Base-by-base conservation (phyloP, 176 grass and related monocot species). In the Avena sativa region DNA sequence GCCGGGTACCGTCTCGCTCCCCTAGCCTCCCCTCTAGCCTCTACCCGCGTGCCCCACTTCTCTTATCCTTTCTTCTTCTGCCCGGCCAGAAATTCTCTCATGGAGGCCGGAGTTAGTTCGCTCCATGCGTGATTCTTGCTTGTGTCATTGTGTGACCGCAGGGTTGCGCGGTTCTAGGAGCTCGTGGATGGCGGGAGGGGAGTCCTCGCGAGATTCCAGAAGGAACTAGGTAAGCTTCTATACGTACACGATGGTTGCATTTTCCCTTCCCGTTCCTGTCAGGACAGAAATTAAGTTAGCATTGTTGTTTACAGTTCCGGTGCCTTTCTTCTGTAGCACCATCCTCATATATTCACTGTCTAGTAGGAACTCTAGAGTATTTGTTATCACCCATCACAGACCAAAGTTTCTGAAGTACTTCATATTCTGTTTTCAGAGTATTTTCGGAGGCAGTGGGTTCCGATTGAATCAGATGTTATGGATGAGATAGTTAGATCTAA, bases 401-500 rank as follows among this genome's bases (percentile, higher is more conserved):
- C 12, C 23, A 28, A 82, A 32, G 20, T 15, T 53, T 13, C 5
- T 84, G 62, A 71, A 25, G 25, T 36, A 40, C 48, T 38, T 73
- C 76, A 1, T 9, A 19, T 34, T 38, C 40, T 40, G 15, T 64
- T 79, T 74, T 67, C 91, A 93, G 93, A 89, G 46, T 87, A 86
- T 76, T 88, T 89, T 81, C 62, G 43, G 50, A 93, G 84, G 57
- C 89, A 84, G 0, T 56, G 28, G 32, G 71, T 95, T 80, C 86
- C 80, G 30, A 71, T 51, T 4, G 65, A 78, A 76, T 89, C 86
- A 8, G 79, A 73, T 75, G 78, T 86, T 21, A 70, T 89, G 20
- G 77, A 55, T 23, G 40, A 86, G 79, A 85, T 93, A 81, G 77
- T 95, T 59, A 87, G 83, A 87, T 89, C 89, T 55, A 93, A 93